Evolutionary conservation across 2,329 filamentous ascomycete species (phyloP).

Genomic region (Tolypocladium amazonense): DNA sequence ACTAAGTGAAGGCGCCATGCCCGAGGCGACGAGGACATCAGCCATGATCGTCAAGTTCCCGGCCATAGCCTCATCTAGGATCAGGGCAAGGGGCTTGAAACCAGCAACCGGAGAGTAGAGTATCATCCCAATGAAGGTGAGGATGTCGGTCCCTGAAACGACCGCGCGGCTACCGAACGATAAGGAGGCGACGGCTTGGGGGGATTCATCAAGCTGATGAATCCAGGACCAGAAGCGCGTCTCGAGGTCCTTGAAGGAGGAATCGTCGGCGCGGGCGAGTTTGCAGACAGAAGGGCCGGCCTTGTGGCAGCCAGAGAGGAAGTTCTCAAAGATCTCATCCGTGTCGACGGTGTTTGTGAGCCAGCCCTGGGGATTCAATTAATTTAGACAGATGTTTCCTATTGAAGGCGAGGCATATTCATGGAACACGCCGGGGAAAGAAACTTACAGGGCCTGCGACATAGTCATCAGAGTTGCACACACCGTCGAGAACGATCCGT

Average conservation of each 20-base stretch:
- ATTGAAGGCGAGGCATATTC: background rate
- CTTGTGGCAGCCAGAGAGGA: background rate
- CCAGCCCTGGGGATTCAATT: background rate
- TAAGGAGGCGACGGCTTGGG: background rate
- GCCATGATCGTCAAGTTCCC: background rate
- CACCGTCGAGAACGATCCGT: background rate
- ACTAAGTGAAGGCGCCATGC: background rate
- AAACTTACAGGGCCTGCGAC: background rate
- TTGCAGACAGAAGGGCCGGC: background rate
- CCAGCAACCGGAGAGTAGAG: background rate
- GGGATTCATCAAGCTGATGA: background rate
- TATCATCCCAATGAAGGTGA: background rate
- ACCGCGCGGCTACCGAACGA: background rate
- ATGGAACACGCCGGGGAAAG: background rate
- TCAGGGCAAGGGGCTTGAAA: background rate
- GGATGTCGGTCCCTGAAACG: background rate
- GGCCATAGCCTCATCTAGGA: background rate
- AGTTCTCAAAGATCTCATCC: background rate
- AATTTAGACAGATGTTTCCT: background rate
- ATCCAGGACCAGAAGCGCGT: background rate
- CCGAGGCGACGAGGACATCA: background rate
- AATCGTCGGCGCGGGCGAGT: background rate
- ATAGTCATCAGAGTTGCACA: background rate
- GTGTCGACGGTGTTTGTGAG: background rate
- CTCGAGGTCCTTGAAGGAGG: background rate